Base-by-base conservation (phyloP, 495 filamentous ascomycete species). In the Xylaria venustula region DNA sequence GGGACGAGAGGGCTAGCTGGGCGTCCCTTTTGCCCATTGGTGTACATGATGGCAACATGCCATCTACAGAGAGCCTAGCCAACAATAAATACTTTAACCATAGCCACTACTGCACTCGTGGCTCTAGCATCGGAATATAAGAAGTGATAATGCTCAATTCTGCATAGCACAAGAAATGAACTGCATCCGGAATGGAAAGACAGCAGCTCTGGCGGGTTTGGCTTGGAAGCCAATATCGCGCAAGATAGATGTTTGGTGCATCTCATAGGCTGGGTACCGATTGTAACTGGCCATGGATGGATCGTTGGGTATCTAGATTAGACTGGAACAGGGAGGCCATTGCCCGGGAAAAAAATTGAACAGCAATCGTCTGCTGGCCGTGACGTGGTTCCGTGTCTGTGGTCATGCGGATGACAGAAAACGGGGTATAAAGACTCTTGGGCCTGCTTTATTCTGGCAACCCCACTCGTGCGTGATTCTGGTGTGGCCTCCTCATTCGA, bases 381-480 rank as follows among this genome's bases (percentile, higher is more conserved):
- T 37, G 30, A 49, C 54, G 42, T 58, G 42, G 54, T 58, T 28
- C 54, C 54, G 44, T 34, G 30, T 40, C 42, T 6, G 14, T 25
- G 45, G 45, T 58, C 54, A 58, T 48, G 45, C 54, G 54, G 54
- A 58, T 40, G 54, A 37, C 54, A 37, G 45, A 49, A 49, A 49
- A 58, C 30, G 25, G 44, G 54, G 45, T 58, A 58, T 49, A 58
- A 49, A 48, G 41, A 17, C 54, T 57, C 54, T 57, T 57, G 42
- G 40, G 14, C 17, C 41, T 34, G 41, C 25, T 26, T 15, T 40
- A 15, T 40, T 40, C 14, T 40, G 37, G 15, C 14, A 34, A 40
- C 37, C 37, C 37, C 37, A 40, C 37, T 15, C 37, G 37, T 12
- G 14, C 37, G 37, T 12, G 14, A 40, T 12, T 40, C 14, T 40